A percentile compares a stretch with the other conserved stretches of the same genome.
phyloP scores from a whole-genome alignment of 352 stramenopile species.

The Aphanomyces invadans region DNA sequence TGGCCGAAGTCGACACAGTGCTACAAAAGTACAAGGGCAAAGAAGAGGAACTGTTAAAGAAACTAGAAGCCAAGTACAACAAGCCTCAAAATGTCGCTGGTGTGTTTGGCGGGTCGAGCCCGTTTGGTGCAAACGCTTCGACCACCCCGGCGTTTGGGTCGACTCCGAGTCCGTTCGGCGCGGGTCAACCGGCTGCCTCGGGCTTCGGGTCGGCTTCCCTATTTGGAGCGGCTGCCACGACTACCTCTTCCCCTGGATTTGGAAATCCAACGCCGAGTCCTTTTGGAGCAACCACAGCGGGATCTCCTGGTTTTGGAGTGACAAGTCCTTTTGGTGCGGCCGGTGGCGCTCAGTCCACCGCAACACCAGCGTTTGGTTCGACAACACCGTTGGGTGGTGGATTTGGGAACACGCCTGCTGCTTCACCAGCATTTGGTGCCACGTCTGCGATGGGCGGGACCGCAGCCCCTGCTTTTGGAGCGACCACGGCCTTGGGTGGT shows the following conservation, averaged over 20 bases:
- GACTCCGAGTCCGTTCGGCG: constrained; percentile 27
- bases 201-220: not conserved
- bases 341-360: not conserved
- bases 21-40: constrained; percentile 86
- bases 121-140: constrained; percentile 35
- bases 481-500: not conserved
- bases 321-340: constrained; percentile 32
- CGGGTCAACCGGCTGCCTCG: constrained; percentile 4
- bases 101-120: constrained; percentile 38
- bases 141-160: constrained; percentile 27
- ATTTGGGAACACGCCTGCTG: constrained; percentile 33
- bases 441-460: constrained; percentile 31
- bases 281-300: constrained; percentile 17
- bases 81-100: constrained; percentile 24
- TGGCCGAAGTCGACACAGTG: constrained; percentile 79
- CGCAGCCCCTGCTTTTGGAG: constrained; percentile 28
- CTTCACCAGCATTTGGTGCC: constrained; percentile 23
- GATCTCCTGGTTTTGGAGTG: constrained; percentile 22
- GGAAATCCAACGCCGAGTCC: constrained; percentile 22
- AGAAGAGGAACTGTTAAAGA: constrained; percentile 71
- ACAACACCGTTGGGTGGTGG: constrained; percentile 27
- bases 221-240: constrained; percentile 20
- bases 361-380: constrained; percentile 33
- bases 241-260: constrained; percentile 20
- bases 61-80: constrained; percentile 67